phyloP scores from a whole-genome alignment of 257 asterid species.

The Solanum paucissectum region DNA sequence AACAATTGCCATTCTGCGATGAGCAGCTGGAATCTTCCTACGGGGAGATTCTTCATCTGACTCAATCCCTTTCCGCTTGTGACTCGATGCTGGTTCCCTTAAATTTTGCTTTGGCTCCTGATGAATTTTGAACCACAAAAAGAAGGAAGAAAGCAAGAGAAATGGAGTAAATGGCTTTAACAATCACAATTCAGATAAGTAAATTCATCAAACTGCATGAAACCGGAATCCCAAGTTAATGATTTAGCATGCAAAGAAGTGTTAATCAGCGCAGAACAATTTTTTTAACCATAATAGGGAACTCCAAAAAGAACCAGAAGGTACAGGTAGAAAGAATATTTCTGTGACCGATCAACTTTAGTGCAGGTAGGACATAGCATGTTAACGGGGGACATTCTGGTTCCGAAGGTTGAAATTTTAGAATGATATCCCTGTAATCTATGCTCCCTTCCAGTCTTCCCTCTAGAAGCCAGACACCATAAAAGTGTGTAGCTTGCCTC shows the following conservation, averaged over 20 bases:
- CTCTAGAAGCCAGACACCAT: not conserved
- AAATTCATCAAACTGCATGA: not conserved
- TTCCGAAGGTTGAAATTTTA: not conserved
- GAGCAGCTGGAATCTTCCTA: slow-evolving; percentile 48
- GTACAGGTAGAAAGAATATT: not conserved
- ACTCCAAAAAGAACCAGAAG: not conserved
- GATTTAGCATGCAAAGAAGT: not conserved
- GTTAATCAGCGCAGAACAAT: not conserved
- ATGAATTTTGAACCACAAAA: not conserved
- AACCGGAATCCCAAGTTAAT: not conserved
- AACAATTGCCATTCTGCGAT: slow-evolving; percentile 84
- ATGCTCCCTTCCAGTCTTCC: not conserved
- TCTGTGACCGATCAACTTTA: not conserved
- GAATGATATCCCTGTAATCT: not conserved
- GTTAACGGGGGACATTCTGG: not conserved
- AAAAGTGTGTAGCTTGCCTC: not conserved
- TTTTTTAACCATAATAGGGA: not conserved
- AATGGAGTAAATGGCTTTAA: not conserved
- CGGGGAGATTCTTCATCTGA: slow-evolving; percentile 96
- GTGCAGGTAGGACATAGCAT: not conserved
- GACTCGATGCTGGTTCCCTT: slow-evolving; percentile 42
- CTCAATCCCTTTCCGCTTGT: slow-evolving; percentile 71
- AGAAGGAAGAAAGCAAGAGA: not conserved
- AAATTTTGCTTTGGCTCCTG: slow-evolving; percentile 73
- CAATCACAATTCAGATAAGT: not conserved